Conservation (phyloP, 768 basidiomycete genomes). For the Pluteus cervinus region DNA sequence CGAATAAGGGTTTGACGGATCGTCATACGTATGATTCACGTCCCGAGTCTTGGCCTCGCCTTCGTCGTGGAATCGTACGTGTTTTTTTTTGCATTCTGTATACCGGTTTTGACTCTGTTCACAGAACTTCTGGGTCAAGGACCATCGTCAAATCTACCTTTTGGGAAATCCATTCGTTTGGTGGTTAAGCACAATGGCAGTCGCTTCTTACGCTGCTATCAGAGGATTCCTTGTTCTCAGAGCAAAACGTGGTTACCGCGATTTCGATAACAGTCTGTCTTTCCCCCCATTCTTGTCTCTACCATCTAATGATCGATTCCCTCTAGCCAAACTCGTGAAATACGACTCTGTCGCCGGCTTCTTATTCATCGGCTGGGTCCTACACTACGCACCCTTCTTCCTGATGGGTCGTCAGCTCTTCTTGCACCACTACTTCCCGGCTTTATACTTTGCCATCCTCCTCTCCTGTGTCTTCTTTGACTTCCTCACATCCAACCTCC, state of each 20-base stretch:
- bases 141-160: conserved; percentile 92
- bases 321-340: conserved; percentile 78
- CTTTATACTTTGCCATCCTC: conserved; percentile 89
- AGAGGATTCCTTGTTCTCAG: conserved; percentile 82
- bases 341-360: conserved; percentile 90
- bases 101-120: conserved; percentile 7
- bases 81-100: not conserved
- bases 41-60: conserved; percentile 86
- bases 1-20: conserved; percentile 93
- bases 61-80: conserved; percentile 89
- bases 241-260: conserved; percentile 84
- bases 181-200: conserved; percentile 76
- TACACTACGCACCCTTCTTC: conserved; percentile 98
- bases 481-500: conserved; percentile 70
- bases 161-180: conserved; percentile 93
- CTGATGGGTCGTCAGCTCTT: conserved; percentile 96
- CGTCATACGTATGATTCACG: conserved; percentile 93
- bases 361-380: conserved; percentile 84
- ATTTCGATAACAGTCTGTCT: conserved; percentile 84
- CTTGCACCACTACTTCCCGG: conserved; percentile 97
- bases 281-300: not conserved
- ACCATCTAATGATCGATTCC: not conserved
- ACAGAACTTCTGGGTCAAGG: conserved; percentile 98
- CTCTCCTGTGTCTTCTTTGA: conserved; percentile 77
- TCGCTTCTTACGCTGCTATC: conserved; percentile 58